These are phyloP conservation scores for Solanum appendiculatum DNA, from an alignment of 257 asterid species.

Conservation along the genomic window DNA sequence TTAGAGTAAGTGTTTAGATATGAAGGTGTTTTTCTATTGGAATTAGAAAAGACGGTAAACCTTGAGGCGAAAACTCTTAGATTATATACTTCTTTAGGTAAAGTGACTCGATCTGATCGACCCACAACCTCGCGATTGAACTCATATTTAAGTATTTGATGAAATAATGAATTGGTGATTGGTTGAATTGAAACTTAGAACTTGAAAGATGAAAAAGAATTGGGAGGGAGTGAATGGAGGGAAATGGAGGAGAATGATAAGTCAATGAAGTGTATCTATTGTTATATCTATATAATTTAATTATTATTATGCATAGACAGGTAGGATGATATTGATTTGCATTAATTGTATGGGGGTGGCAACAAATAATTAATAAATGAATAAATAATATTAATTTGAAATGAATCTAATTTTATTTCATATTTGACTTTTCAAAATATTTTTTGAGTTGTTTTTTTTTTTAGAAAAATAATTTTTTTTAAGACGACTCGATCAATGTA, in stretches of 20 bases:
- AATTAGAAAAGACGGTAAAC: neutral
- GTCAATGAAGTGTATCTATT: neutral
- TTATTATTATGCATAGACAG: neutral
- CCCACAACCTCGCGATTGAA: neutral
- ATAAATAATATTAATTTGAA: neutral
- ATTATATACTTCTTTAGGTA: neutral
- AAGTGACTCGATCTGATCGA: neutral
- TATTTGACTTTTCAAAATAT: neutral
- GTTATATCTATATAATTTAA: neutral
- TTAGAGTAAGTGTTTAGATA: neutral
- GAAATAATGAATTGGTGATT: neutral
- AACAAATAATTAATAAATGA: neutral
- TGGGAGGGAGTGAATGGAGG: neutral
- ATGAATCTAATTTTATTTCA: neutral
- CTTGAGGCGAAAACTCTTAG: fast-evolving
- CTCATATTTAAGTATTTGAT: neutral
- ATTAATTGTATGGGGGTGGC: neutral
- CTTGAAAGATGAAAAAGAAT: neutral
- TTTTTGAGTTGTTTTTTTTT: neutral
- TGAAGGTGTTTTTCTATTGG: neutral
- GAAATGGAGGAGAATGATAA: neutral
- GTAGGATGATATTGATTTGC: neutral
- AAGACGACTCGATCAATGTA: neutral
- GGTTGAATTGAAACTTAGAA: neutral
- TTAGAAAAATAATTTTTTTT: neutral